Evolutionary conservation across 164 flowering plant genomes (phyloP), one percentile per base, ranked within the genome.

Genomic region (Vitis labrusca): DNA sequence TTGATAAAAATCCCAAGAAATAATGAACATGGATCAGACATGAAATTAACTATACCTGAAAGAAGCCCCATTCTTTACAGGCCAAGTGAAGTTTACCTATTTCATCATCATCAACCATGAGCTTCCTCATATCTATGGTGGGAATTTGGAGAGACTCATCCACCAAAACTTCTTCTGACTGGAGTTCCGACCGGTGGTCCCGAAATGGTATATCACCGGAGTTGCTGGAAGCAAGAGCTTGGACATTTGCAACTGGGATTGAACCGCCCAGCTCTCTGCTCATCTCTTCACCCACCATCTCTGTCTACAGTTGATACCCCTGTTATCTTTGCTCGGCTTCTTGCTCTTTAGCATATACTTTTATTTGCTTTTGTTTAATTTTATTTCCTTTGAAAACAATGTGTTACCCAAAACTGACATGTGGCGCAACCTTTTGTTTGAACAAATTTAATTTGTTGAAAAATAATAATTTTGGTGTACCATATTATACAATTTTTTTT

Each of bases 61-160:
- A 82, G 68, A 86, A 84, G 15, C 90, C 90, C 87, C 87, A 84
- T 1, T 84, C 80, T 57, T 71, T 59, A 51, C 88, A 86, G 10
- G 87, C 89, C 15, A 9, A n/a, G 47, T 85, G 79, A 32, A 85
- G 73, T 70, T 77, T 79, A 11, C 16, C 66, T 60, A 78, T n/a
- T 67, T 85, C 86, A 61, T 60, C 66, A 5, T 58, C 49, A 10
- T 11, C 44, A 12, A 9, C 51, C 10, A 66, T n/a, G 3, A 70
- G 71, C 55, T 51, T 78, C 59, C 59, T 32, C 67, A 83, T 72
- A 65, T 85, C 84, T 9, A 83, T 72, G 19, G 82, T 71, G 1
- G 89, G 85, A 64, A 85, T 74, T 37, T 76, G 69, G 14, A 64
- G 64, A 6, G 78, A 72, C 16, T 60, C 74, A 15, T 77, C 77